Conservation (phyloP, 306 rosid genomes). For the Medicago arabica region DNA sequence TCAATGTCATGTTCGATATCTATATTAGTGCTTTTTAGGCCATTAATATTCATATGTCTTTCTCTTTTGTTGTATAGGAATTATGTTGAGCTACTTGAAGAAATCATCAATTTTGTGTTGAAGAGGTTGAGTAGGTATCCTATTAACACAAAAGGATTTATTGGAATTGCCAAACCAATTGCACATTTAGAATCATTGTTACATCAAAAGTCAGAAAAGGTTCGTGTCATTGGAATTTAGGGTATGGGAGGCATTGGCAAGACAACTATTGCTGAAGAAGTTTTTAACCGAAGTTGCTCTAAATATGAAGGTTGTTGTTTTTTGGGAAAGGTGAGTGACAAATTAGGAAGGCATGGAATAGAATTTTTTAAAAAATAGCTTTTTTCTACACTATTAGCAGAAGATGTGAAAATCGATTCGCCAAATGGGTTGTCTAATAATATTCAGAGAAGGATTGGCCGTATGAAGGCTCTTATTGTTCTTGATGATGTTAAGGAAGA, state of each 20-base stretch:
- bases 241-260: not conserved
- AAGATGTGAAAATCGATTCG: not conserved
- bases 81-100: not conserved
- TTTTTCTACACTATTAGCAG: not conserved
- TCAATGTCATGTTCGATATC: too few species aligned
- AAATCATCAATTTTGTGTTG: not conserved
- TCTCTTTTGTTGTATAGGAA: not conserved
- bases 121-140: not conserved
- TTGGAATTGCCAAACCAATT: not conserved
- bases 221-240: not conserved
- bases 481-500: slow-evolving; percentile 37
- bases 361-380: too few species aligned
- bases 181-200: not conserved
- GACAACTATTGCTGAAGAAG: not conserved
- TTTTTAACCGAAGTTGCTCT: not conserved
- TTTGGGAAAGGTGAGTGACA: not conserved
- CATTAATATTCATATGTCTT: too few species aligned
- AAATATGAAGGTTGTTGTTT: not conserved
- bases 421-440: not conserved
- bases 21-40: too few species aligned
- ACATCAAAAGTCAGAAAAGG: not conserved
- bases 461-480: not conserved
- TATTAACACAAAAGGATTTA: not conserved
- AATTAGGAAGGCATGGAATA: not conserved
- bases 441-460: not conserved